These are phyloP conservation scores for Dalbergia cochinchinensis DNA, from an alignment of 306 rosid genomes.

Conservation along the genomic window DNA sequence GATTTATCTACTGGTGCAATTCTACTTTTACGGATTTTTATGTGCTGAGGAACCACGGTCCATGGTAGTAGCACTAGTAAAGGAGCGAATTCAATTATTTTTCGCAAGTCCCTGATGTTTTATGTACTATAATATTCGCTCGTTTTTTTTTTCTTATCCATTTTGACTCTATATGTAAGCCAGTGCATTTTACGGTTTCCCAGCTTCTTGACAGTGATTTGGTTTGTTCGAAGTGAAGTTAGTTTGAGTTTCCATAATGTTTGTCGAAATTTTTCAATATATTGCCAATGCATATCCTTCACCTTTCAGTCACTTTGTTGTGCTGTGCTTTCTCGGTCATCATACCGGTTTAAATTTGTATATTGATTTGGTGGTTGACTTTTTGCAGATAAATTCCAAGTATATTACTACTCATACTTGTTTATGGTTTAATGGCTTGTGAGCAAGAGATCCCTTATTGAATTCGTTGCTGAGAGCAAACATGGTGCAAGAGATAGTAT, in stretches of 20 bases:
- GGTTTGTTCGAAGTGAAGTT: conserved; percentile 27
- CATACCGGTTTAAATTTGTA: conserved; percentile 31
- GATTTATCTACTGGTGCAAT: conserved; percentile 31
- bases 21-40: background rate
- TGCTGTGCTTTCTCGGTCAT: conserved; percentile 20
- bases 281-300: conserved; percentile 14
- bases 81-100: background rate
- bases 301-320: conserved; percentile 14
- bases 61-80: too few species aligned
- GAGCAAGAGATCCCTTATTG: conserved; percentile 39
- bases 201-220: background rate
- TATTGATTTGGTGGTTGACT: conserved; percentile 45
- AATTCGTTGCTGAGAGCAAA: conserved; percentile 33
- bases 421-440: conserved; percentile 53
- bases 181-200: background rate
- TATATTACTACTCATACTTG: conserved; percentile 38
- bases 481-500: conserved; percentile 37
- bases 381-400: conserved; percentile 47
- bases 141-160: too few species aligned
- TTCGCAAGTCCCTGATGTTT: background rate
- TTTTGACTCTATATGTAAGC: background rate
- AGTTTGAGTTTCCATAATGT: conserved; percentile 16
- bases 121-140: background rate
- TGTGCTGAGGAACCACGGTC: conserved; percentile 25
- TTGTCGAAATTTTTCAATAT: conserved; percentile 28